Evolutionary conservation across 345 rosid species (phyloP), one percentile per base, ranked within the genome.

Genomic region (Cardiospermum halicacabum): DNA sequence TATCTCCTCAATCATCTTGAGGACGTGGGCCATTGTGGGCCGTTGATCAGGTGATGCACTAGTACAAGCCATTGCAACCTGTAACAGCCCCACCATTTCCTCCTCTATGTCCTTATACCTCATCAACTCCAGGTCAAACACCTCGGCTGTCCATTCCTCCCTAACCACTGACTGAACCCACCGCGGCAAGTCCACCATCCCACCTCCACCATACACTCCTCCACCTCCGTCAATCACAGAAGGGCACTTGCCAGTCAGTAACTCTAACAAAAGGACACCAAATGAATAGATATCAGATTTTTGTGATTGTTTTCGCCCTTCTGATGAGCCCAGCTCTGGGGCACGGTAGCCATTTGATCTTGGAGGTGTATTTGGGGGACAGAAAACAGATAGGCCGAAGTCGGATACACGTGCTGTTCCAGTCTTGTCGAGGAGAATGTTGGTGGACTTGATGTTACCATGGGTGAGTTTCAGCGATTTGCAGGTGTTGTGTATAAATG

Each of bases 121-220:
- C 92, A 89, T 86, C 67, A 89, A 66, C 88, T 89, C 96, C 71
- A 86, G 47, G 77, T 89, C 96, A 22, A 89, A 89, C 47, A 89
- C 92, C 74, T 89, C 92, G 4, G 96, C 96, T 22, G 96, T 89
- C 96, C 96, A 89, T 61, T 86, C 92, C 67, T 89, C 96, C 39
- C 89, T 84, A 70, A 89, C 96, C 59, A 89, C 96, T 0, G 88
- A 84, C 61, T 84, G 86, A 2, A 89, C 96, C 96, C 92, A 89
- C 72, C 80, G 72, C 0, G 92, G 96, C 77, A 89, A 68, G 53
- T 89, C 96, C 65, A 86, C 75, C 2, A 67, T 69, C 59, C 81
- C 87, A 11, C 81, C 87, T 15, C 83, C 81, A 18, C 83, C 81
- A n/a, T 78, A 79, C 56, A 45, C 66, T 11, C 78, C 78, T 4